Evolutionary conservation across 169 alveolate species (phyloP).

Genomic region (Cryptosporidium ryanae): DNA sequence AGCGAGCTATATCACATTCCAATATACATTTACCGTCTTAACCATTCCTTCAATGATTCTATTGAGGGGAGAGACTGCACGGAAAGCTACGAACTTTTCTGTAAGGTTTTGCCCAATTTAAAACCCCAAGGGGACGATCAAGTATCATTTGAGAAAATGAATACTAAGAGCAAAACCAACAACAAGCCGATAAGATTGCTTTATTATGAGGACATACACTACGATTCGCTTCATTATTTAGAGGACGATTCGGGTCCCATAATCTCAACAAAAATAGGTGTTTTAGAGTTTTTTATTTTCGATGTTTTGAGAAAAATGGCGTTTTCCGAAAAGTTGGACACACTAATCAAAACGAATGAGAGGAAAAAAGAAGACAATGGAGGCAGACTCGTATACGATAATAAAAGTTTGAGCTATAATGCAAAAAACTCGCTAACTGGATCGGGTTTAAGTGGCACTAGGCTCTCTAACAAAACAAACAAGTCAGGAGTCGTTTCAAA

Average conservation of each 20-base stretch:
- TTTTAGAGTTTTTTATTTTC: neutral
- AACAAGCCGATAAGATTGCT: slow-evolving; percentile 46
- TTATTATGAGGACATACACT: slow-evolving; percentile 45
- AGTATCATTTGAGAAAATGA: neutral
- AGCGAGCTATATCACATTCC: slow-evolving; percentile 69
- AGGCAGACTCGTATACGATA: no score
- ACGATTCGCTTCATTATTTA: slow-evolving; percentile 40
- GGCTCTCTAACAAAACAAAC: no score
- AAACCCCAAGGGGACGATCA: no score
- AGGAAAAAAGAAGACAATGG: no score
- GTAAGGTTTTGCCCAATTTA: slow-evolving; percentile 26
- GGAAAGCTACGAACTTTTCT: neutral
- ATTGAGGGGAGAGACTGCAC: neutral
- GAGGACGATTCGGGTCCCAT: slow-evolving; percentile 15
- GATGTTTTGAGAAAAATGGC: no score
- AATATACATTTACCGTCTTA: slow-evolving; percentile 14
- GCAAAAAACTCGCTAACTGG: no score
- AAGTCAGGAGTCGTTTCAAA: no score
- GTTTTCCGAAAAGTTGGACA: no score
- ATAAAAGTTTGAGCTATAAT: no score
- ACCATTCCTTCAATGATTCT: neutral
- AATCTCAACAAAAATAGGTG: neutral
- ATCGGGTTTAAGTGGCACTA: no score
- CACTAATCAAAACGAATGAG: no score
- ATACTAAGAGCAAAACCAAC: neutral